phyloP scores from a whole-genome alignment of 345 rosid species.

The Syzygium aqueum region DNA sequence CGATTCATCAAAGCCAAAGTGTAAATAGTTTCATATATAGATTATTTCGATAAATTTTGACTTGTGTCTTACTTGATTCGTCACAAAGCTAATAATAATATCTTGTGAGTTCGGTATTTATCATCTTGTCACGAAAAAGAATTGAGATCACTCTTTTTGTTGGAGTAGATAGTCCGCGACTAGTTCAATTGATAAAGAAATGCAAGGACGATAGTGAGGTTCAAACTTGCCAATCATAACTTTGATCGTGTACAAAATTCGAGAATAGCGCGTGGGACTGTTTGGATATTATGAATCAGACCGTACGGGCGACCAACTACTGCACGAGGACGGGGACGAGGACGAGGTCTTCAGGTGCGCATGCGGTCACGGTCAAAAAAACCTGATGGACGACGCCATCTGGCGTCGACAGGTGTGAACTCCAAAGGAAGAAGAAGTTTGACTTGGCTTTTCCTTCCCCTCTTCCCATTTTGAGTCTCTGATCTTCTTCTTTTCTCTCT shows the following conservation, averaged over 20 bases:
- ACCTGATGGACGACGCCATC: neutral
- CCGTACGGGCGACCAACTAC: neutral
- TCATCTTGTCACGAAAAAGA: neutral
- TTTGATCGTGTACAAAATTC: neutral
- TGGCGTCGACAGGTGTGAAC: neutral
- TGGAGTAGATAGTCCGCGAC: rapidly evolving
- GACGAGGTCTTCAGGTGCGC: neutral
- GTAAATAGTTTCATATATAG: rapidly evolving
- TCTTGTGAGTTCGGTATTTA: rapidly evolving
- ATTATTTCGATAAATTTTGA: neutral
- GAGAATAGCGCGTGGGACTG: neutral
- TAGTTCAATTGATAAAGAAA: neutral
- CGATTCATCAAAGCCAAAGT: neutral
- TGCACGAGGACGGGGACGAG: neutral
- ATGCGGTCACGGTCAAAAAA: neutral
- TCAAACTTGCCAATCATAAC: neutral
- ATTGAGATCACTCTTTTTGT: neutral
- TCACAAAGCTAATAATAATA: rapidly evolving
- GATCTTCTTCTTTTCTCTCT: too few relatives aligned
- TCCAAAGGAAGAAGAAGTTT: neutral
- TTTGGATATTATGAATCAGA: neutral
- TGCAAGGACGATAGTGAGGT: neutral
- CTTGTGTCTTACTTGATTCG: neutral
- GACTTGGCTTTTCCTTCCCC: neutral
- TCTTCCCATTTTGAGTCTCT: too few relatives aligned